These are phyloP conservation scores for Alternaria sp. DNA, from an alignment of 2,329 filamentous ascomycete genomes.

Conservation along the genomic window DNA sequence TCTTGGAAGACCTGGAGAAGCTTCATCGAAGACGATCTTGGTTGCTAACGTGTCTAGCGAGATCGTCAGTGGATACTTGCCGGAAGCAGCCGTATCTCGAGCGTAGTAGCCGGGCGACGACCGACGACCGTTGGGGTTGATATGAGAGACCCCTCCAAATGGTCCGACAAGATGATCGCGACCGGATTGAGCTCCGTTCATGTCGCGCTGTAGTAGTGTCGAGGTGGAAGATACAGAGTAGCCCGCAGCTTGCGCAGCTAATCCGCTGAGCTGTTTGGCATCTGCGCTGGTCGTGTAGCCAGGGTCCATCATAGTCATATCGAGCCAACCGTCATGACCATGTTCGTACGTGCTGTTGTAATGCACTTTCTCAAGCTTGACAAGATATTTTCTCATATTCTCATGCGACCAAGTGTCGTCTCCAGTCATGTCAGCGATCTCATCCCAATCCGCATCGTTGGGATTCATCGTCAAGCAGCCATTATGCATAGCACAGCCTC, in stretches of 20 bases:
- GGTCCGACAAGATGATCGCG: not conserved
- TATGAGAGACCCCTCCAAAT: not conserved
- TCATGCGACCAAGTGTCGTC: conserved; percentile 64
- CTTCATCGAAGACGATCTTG: not conserved
- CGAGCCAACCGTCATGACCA: conserved; percentile 34
- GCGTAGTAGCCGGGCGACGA: not conserved
- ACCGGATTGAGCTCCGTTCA: not conserved
- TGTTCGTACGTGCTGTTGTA: conserved; percentile 36
- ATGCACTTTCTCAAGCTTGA: conserved; percentile 34
- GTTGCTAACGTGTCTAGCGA: conserved; percentile 41
- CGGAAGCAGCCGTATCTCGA: not conserved
- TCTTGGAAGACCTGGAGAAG: conserved; percentile 53
- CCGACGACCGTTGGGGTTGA: not conserved
- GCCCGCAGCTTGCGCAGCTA: conserved; percentile 9
- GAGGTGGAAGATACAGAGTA: not conserved
- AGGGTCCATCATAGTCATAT: conserved; percentile 36
- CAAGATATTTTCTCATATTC: conserved; percentile 67
- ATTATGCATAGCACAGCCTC: conserved; percentile 68
- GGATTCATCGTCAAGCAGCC: conserved; percentile 63
- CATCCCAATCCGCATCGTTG: conserved; percentile 65
- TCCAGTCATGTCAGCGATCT: conserved; percentile 65
- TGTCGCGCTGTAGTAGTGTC: not conserved
- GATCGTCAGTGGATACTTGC: conserved; percentile 61
- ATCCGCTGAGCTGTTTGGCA: conserved; percentile 20
- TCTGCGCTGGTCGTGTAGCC: conserved; percentile 29